Evolutionary conservation across 371 early-diverging fungal genomes (phyloP), one percentile per base, ranked within the genome.

Genomic region (Zopfochytrium polystomum): DNA sequence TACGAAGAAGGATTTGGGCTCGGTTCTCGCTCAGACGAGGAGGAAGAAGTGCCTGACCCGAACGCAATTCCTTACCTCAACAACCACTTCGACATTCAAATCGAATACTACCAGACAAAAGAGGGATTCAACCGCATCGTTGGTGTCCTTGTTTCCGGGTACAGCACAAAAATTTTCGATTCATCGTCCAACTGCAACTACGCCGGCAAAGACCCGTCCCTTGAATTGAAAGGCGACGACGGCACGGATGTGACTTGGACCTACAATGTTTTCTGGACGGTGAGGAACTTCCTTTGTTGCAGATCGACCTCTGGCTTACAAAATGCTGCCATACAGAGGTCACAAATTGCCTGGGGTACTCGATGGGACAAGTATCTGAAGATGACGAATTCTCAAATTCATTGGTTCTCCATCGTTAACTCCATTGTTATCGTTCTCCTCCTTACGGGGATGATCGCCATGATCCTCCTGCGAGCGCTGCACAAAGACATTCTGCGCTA

Each of bases 301-400:
- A 15, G 22, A 18, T 20, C 22, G 44, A 60, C 11, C 44, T 53
- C 27, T 9, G 13, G 13, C 13, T 11, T 9, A n/a, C 20, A 7
- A 48, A n/a, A 9, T 26, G 49, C 9, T 18, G 56, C 25, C 11
- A 63, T 49, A 2, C 60, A 68, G 63, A 56, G 45, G 31, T 70
- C 72, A 27, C 65, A 67, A 5, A 87, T 81, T 23, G 77, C 88
- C 26, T 97, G 96, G 96, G 93, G 89, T 7, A 95, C 95, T 2
- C 86, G 96, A 43, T 96, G 96, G 96, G 95, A 95, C 75, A 82
- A 80, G 62, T 96, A 95, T 70, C 62, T 97, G 55, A 77, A 87
- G 54, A 83, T 87, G 15, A 73, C 81, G 18, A 92, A 94, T 63
- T 87, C 95, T n/a, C 82, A 89, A 62, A 92, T 94, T 62, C 86